Base-by-base conservation (phyloP, 148 eudicot species). In the Amaranthus palmeri region DNA sequence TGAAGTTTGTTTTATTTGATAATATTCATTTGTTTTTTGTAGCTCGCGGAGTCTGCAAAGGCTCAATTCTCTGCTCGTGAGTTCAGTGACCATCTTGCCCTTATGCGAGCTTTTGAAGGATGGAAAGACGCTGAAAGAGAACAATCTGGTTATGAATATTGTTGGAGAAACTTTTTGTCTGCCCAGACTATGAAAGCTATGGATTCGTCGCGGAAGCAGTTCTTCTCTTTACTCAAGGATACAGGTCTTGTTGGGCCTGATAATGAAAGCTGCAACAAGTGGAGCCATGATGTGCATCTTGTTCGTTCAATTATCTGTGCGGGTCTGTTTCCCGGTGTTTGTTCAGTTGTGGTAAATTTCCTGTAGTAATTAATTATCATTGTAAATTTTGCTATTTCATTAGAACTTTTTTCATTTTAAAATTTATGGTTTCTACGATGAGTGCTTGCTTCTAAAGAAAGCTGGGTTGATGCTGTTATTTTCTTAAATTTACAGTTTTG, bases 1-100 rank as follows among this genome's bases (percentile, higher is more conserved):
- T 25, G 36, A 2, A 25, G 36, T 25, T 25, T 25, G 36, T 25
- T 25, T 25, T 25, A 25, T 25, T 25, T 25, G 36, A 0, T 0
- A 25, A 25, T 25, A 25, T 25, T 25, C 36, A 36, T 10, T 66
- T 65, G 52, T 63, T 63, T 63, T 83, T 10, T 85, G 77, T 87
- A 95, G 98, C 96, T 95, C 71, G 98, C 96, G 10, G 97, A 95
- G 78, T 84, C 93, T 61, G 96, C 99, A 55, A 95, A 87, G 79
- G 88, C 96, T 78, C 92, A 90, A 84, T 91, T 95, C 75, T 79
- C 99, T 77, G 88, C 85, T 45, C 97, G 87, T 72, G 90, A 82
- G 61, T 89, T 82, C 84, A 95, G 99, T 77, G 99, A 95, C 74
- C 99, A 95, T 87, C 93, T 95, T 83, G 87, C 97, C 68, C 80